These are phyloP conservation scores for Brachypodium distachyon DNA, from an alignment of 202 grass and related monocot genomes.

Conservation along the genomic window DNA sequence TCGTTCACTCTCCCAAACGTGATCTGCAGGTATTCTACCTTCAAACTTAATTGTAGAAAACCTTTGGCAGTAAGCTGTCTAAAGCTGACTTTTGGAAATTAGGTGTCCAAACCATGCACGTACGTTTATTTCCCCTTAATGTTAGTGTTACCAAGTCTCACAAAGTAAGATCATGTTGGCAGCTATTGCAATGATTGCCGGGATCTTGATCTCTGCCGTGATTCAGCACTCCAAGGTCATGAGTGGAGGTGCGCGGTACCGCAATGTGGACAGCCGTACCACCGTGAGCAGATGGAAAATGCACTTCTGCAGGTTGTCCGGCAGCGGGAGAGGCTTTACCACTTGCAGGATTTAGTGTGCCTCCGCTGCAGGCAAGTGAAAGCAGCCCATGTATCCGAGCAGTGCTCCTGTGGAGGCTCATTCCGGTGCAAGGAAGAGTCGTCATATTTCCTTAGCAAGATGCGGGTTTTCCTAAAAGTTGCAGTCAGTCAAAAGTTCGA, in stretches of 20 bases:
- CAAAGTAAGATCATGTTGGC: slow-evolving; percentile 9
- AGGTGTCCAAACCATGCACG: not conserved
- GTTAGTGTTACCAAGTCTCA: slow-evolving; percentile 1
- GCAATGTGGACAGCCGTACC: slow-evolving; percentile 75
- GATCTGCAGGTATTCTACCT: slow-evolving; percentile 73
- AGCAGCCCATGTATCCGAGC: slow-evolving; percentile 68
- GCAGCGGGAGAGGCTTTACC: slow-evolving; percentile 90
- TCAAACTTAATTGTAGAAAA: not conserved
- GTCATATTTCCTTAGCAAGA: slow-evolving; percentile 56
- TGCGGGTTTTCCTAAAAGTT: slow-evolving; percentile 63
- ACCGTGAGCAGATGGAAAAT: slow-evolving; percentile 75
- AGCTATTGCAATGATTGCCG: slow-evolving; percentile 95
- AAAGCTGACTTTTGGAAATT: not conserved
- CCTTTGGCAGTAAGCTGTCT: not conserved
- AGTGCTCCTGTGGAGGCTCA: slow-evolving; percentile 73
- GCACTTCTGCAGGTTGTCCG: slow-evolving; percentile 76
- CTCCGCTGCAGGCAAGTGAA: slow-evolving; percentile 82
- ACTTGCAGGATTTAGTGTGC: slow-evolving; percentile 91
- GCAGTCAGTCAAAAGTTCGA: slow-evolving; percentile 52
- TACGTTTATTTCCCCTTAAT: not conserved
- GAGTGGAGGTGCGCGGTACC: slow-evolving; percentile 61
- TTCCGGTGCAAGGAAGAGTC: slow-evolving; percentile 70
- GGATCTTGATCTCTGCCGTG: slow-evolving; percentile 78
- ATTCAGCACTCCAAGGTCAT: slow-evolving; percentile 48
- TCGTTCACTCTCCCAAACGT: slow-evolving; percentile 89